Percentiles rank a stretch among this genome's conserved stretches.
Evolutionary conservation across 805 yeast species (phyloP).

Genomic region (Saturnispora galanensis): DNA sequence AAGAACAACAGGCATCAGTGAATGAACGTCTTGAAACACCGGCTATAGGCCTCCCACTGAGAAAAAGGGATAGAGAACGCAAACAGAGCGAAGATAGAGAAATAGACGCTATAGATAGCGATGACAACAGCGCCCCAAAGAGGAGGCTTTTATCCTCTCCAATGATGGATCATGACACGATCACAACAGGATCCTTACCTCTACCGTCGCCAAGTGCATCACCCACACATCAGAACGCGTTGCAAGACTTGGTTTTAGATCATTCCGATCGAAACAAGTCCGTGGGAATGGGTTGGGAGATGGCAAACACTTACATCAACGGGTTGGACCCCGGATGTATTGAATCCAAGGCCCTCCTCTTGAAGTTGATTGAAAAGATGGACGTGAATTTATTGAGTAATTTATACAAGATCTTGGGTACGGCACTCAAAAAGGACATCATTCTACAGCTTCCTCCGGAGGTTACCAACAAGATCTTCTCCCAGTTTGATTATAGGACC

Average conservation of each 20-base stretch:
- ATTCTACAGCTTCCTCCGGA: constrained; percentile 66
- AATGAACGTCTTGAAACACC: too few relatives aligned
- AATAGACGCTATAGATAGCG: not conserved
- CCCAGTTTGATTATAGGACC: constrained; percentile 52
- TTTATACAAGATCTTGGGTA: constrained; percentile 40
- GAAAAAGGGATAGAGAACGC: not conserved
- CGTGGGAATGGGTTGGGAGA: not conserved
- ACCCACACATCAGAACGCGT: constrained; percentile 32
- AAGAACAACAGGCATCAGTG: too few relatives aligned
- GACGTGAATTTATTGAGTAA: constrained; percentile 49
- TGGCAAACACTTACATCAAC: not conserved
- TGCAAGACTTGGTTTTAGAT: not conserved
- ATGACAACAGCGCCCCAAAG: constrained; percentile 2
- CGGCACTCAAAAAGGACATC: constrained; percentile 63
- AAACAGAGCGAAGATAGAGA: not conserved
- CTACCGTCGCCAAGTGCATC: constrained; percentile 63
- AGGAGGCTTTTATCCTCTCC: constrained; percentile 2
- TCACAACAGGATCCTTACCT: constrained; percentile 28
- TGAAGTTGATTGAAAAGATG: constrained; percentile 45
- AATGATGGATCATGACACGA: not conserved
- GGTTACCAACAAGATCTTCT: constrained; percentile 53
- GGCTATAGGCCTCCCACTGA: not conserved
- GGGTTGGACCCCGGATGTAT: constrained; percentile 35
- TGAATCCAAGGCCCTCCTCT: constrained; percentile 37
- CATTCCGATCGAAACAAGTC: not conserved